These are phyloP conservation scores for Silene coronaria DNA, from an alignment of 179 eudicot species.

Conservation along the genomic window DNA sequence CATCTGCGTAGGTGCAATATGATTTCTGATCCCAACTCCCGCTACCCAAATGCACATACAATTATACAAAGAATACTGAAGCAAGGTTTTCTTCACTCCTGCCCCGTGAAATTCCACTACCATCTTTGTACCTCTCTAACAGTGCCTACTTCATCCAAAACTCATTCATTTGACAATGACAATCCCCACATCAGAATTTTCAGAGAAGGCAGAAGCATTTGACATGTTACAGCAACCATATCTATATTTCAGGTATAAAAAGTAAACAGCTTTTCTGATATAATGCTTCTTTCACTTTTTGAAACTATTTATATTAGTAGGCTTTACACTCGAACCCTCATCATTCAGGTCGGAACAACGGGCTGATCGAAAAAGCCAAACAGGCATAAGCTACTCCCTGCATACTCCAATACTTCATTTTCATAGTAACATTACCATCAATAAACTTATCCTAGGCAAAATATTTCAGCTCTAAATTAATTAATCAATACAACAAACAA, in stretches of 20 bases:
- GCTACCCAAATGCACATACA: not conserved
- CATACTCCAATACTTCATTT: not conserved
- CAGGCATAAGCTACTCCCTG: not conserved
- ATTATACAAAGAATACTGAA: not conserved
- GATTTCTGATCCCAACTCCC: not conserved
- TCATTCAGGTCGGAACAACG: not conserved
- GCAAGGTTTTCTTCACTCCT: not conserved
- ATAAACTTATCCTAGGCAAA: constrained; percentile 1
- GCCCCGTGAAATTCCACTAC: not conserved
- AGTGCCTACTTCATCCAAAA: constrained; percentile 1
- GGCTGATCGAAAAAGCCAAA: not conserved
- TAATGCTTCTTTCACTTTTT: not conserved
- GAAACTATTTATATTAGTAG: too few species aligned
- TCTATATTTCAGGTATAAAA: not conserved
- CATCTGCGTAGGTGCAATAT: constrained; percentile 1
- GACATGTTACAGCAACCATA: not conserved
- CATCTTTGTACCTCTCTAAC: not conserved
- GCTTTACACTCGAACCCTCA: not conserved
- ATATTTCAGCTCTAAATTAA: not conserved
- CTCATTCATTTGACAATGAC: not conserved
- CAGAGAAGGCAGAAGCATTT: not conserved
- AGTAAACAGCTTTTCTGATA: not conserved
- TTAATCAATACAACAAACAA: constrained; percentile 7
- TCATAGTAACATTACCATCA: not conserved
- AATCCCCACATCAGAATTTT: not conserved